These are phyloP conservation scores for Solanum hybrid DNA, from an alignment of 305 asterid species.

Conservation along the genomic window DNA sequence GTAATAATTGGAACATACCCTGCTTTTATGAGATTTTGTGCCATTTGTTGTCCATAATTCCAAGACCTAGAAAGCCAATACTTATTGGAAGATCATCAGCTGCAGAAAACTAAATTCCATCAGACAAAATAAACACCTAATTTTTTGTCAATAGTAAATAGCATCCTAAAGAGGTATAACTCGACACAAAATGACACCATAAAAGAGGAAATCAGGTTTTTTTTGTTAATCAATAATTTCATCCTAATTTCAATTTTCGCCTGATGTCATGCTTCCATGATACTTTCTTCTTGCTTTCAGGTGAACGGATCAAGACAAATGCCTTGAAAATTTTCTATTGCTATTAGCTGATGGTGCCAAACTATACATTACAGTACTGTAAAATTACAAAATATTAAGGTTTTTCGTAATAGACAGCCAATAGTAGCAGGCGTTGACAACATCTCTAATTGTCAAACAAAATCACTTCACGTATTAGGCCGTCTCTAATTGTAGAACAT, in stretches of 20 bases:
- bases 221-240: background rate
- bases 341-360: background rate
- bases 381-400: background rate
- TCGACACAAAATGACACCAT: background rate
- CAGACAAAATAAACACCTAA: background rate
- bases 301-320: background rate
- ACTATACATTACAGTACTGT: background rate
- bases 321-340: background rate
- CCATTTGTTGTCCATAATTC: constrained; percentile 93
- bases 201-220: background rate
- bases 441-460: background rate
- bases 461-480: background rate
- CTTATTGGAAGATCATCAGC: constrained; percentile 51
- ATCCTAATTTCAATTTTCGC: background rate
- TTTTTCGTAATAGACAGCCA: background rate
- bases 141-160: background rate
- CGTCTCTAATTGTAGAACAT: no score
- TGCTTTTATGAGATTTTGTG: constrained; percentile 77
- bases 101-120: background rate
- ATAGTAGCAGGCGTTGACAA: background rate
- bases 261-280: background rate
- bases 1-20: constrained; percentile 33
- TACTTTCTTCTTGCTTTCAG: background rate
- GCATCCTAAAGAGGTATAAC: background rate
- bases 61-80: constrained; percentile 83